Evolutionary conservation across 306 rosid genomes (phyloP), one percentile per base, ranked within the genome.

Genomic region (Alnus glutinosa): DNA sequence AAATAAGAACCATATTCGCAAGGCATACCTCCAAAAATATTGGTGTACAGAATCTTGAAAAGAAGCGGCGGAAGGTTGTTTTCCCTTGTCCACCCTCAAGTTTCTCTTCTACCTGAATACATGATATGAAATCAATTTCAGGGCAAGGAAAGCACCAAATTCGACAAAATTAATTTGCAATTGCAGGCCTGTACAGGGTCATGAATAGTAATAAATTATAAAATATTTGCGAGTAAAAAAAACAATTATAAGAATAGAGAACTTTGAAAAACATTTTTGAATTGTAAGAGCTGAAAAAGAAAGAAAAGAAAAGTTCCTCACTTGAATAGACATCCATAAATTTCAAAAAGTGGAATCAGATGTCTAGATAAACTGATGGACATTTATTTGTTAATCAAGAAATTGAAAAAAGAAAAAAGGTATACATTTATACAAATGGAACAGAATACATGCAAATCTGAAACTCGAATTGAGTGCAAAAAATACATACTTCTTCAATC

Each of bases 61-160:
- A 88, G 92, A 88, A 88, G 66, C 98, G 98, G 3, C 99, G 88
- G 68, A 82, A 74, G 76, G 89, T 46, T 62, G 92, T 90, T 89
- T 96, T 96, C 70, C 94, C 93, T 86, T 96, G 99, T 75, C 99
- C 99, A 82, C 86, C 75, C 79, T 96, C 99, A 66, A 96, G 98
- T 86, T 96, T 96, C 91, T 96, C 99, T 79, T 96, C 98, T 18
- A 89, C 99, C 99, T 96, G 79, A 73, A 63, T 78, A 70, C 48
- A 55, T 16, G 46, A 55, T 76, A 66, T 57, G 64, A 42, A 77
- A 74, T 62, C 39, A 80, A 74, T 77, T 73, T 87, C 71, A 79
- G 78, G 75, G 44, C 54, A 37, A 83, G 13, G 51, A n/a, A 13
- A 63, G 34, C 37, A 67, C 57, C 39, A 81, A 86, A 77, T 77